These are phyloP conservation scores for Boletellus sp. DNA, from an alignment of 1,284 basidiomycete species.

Conservation along the genomic window DNA sequence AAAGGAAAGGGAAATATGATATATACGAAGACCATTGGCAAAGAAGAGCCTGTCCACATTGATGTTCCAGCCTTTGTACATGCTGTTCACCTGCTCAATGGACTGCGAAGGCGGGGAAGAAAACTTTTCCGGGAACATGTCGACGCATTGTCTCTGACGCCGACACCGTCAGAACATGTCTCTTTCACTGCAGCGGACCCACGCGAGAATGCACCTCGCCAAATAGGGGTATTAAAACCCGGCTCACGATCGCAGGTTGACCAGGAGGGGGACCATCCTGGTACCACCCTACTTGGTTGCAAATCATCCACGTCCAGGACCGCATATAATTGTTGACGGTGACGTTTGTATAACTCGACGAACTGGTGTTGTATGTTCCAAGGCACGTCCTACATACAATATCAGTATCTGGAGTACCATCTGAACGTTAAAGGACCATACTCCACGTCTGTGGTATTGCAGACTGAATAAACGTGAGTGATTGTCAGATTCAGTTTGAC, in stretches of 20 bases:
- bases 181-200: too few relatives aligned
- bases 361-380: slow-evolving; percentile 41
- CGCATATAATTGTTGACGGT: slow-evolving; percentile 39
- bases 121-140: slow-evolving; percentile 59
- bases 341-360: slow-evolving; percentile 39
- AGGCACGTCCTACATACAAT: slow-evolving; percentile 37
- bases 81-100: slow-evolving; percentile 42
- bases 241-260: slow-evolving; percentile 53
- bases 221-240: slow-evolving; percentile 49
- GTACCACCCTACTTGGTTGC: slow-evolving; percentile 65
- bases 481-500: too few relatives aligned
- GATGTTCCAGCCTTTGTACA: slow-evolving; percentile 63
- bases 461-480: slow-evolving; percentile 30
- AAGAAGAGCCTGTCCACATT: slow-evolving; percentile 59
- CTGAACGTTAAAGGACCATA: slow-evolving; percentile 21
- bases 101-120: slow-evolving; percentile 38
- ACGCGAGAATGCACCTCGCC: too few relatives aligned
- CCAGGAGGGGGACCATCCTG: slow-evolving; percentile 55
- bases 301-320: slow-evolving; percentile 51
- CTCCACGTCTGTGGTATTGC: slow-evolving; percentile 36
- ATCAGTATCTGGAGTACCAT: not conserved
- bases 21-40: slow-evolving; percentile 62
- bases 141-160: slow-evolving; percentile 57
- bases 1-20: not conserved
- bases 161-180: not conserved